Base-by-base conservation (phyloP, 164 flowering plant genomes). In the Dillenia suffruticosa region DNA sequence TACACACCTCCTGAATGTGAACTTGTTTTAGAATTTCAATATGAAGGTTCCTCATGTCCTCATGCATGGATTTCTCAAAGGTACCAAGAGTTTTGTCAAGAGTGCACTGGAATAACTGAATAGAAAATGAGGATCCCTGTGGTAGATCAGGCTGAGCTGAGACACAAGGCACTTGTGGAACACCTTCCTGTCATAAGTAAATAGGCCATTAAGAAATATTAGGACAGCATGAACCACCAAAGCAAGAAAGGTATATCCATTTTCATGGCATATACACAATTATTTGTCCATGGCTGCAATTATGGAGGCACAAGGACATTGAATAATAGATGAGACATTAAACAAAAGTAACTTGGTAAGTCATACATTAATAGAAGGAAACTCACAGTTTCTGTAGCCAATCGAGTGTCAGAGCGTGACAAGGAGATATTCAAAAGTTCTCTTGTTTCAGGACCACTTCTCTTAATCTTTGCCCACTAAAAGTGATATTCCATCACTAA, bases 381-480 rank as follows among this genome's bases (percentile, higher is more conserved):
- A 69, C 5, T 58, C 54, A 80, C 85, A 26, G 77, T 22, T 58
- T 76, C 88, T 2, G 65, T 49, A 32, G 82, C 73, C 62, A 75
- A 63, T 9, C 76, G 64, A 58, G 74, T 46, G 11, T 84, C 86
- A 12, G 86, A 64, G 71, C 80, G 84, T 22, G 79, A 74, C 46
- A 86, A 70, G 55, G 77, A 68, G 72, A 75, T 84, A 66, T 70
- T 82, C 67, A 84, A 57, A 66, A 86, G 78, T 57, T 91, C 96
- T 67, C 85, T 75, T 10, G 91, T 83, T 78, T 95, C 99, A 61
- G 76, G 73, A 65, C 97, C 97, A 13, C 92, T 78, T 76, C 88
- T 91, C 84, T 95, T 95, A 54, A 77, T 76, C 78, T 92, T 92
- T 24, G 96, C 91, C 85, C 16, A 65, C 63, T 16, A 77, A 65